phyloP scores from a whole-genome alignment of 352 stramenopile species.

The Phytophthora europaea region DNA sequence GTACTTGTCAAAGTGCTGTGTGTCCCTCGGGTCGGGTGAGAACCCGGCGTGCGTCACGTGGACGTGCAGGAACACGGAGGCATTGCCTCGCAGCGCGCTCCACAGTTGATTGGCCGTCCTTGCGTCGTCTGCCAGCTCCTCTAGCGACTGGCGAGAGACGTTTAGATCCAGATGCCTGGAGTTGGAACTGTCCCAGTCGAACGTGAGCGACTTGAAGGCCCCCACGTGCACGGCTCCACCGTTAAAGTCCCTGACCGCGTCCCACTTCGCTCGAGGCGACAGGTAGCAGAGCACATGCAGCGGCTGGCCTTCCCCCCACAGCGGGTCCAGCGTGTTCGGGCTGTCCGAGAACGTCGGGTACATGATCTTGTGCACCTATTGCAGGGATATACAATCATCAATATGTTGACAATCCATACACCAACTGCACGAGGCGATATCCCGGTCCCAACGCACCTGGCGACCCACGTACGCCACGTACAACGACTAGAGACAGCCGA shows the following conservation, averaged over 20 bases:
- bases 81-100: slow-evolving; percentile 56
- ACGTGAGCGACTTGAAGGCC: slow-evolving; percentile 64
- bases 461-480: slow-evolving; percentile 3
- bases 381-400: not conserved
- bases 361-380: slow-evolving; percentile 80
- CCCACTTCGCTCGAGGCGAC: slow-evolving; percentile 59
- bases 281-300: slow-evolving; percentile 72
- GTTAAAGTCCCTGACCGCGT: slow-evolving; percentile 49
- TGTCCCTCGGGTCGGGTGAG: slow-evolving; percentile 51
- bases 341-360: slow-evolving; percentile 66
- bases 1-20: slow-evolving; percentile 56
- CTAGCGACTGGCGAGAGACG: slow-evolving; percentile 39
- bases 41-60: slow-evolving; percentile 71
- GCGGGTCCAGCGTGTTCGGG: slow-evolving; percentile 60
- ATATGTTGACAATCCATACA: not conserved
- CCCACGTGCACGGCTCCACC: slow-evolving; percentile 52
- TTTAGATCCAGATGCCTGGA: slow-evolving; percentile 60
- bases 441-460: not conserved
- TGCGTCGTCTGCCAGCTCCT: slow-evolving; percentile 2
- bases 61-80: slow-evolving; percentile 76
- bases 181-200: slow-evolving; percentile 76
- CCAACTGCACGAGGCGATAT: not conserved
- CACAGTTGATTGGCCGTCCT: slow-evolving; percentile 38
- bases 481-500: slow-evolving; percentile 1
- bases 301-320: slow-evolving; percentile 72